phyloP scores from a whole-genome alignment of 2,329 filamentous ascomycete genomes.

The Exophiala mesophila region DNA sequence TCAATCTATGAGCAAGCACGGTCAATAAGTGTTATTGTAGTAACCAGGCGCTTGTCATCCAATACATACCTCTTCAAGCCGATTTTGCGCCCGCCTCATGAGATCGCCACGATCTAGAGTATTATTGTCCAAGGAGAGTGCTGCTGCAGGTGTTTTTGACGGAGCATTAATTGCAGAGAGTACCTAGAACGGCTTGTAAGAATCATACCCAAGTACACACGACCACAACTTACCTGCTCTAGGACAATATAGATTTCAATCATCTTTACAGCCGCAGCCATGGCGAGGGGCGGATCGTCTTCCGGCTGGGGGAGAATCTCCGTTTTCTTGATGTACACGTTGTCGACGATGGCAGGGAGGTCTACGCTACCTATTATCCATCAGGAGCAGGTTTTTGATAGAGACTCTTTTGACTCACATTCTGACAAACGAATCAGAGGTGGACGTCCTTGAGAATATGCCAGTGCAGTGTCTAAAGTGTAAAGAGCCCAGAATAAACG shows the following conservation, averaged over 20 bases:
- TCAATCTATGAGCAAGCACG: conserved; percentile 1
- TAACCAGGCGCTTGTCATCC: too few relatives aligned
- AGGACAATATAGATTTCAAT: conserved; percentile 11
- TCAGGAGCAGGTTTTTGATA: background rate
- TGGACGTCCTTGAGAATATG: conserved; percentile 10
- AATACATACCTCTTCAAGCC: conserved; percentile 7
- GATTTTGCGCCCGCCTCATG: conserved; percentile 8
- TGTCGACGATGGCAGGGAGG: conserved; percentile 10
- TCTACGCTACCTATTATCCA: conserved; percentile 7
- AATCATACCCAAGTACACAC: background rate
- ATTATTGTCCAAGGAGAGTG: conserved; percentile 5
- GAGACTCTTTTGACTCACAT: background rate
- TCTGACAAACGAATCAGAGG: conserved; percentile 10
- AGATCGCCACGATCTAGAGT: conserved; percentile 7
- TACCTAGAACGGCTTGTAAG: background rate
- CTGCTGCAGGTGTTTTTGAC: conserved; percentile 6
- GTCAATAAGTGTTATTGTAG: background rate
- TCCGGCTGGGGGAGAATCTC: conserved; percentile 12
- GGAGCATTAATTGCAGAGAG: conserved; percentile 10
- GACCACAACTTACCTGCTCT: conserved; percentile 7
- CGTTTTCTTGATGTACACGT: conserved; percentile 10
- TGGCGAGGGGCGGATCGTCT: conserved; percentile 6
- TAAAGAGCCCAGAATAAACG: conserved; percentile 11
- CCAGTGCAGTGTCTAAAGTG: conserved; percentile 7
- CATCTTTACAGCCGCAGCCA: conserved; percentile 13